These are phyloP conservation scores for Blechomonas ayalai DNA, from an alignment of 208 protist genomes.

Conservation along the genomic window DNA sequence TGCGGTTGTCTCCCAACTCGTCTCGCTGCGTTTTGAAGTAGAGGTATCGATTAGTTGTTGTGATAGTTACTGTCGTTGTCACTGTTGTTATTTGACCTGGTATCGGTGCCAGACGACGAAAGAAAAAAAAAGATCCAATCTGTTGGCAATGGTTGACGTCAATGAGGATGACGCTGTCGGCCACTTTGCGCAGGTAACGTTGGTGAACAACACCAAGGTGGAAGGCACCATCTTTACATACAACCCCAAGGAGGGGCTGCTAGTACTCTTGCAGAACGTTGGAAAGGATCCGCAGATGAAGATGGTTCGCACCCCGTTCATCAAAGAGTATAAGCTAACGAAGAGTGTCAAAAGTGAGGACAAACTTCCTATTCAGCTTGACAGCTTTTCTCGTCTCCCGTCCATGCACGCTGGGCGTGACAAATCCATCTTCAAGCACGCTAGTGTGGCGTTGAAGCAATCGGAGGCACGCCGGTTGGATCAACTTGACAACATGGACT, in stretches of 20 bases:
- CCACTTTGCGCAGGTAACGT: slow-evolving; percentile 38
- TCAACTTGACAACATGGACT: slow-evolving; percentile 31
- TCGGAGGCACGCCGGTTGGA: slow-evolving; percentile 30
- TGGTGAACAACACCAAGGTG: slow-evolving; percentile 53
- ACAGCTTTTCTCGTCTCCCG: slow-evolving; percentile 47
- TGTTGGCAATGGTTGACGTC: slow-evolving; percentile 38
- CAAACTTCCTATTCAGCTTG: slow-evolving; percentile 47
- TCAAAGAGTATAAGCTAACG: slow-evolving; percentile 62
- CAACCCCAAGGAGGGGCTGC: slow-evolving; percentile 57
- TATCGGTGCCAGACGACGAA: slow-evolving; percentile 1
- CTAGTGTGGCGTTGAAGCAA: slow-evolving; percentile 58
- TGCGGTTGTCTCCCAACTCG: too few species aligned
- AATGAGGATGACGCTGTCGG: slow-evolving; percentile 68
- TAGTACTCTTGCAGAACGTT: slow-evolving; percentile 57
- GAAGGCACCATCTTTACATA: slow-evolving; percentile 81
- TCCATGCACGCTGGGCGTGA: slow-evolving; percentile 79
- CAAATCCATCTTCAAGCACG: slow-evolving; percentile 80
- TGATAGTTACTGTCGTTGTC: too few species aligned
- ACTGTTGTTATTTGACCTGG: too few species aligned
- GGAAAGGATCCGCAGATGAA: slow-evolving; percentile 40
- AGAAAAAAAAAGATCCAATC: neutral
- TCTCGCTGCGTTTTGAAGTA: too few species aligned
- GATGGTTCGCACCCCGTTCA: slow-evolving; percentile 66
- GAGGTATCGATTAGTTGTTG: too few species aligned
- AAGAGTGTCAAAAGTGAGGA: slow-evolving; percentile 21